A percentile compares a stretch with the other conserved stretches of the same genome.
These are phyloP conservation scores for Candida vaughaniae DNA, from an alignment of 805 yeast species.

Conservation along the genomic window DNA sequence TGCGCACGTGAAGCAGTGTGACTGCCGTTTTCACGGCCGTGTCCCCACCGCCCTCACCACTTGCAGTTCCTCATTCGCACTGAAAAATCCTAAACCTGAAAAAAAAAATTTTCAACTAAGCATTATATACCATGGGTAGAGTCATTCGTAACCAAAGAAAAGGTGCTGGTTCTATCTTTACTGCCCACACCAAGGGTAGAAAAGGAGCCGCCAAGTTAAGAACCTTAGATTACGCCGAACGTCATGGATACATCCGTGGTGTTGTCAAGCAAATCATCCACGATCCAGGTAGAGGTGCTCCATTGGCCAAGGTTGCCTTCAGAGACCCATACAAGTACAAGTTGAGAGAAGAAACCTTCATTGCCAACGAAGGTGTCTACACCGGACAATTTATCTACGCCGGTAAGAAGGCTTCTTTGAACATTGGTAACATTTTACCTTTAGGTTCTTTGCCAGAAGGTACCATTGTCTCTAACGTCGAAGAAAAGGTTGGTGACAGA, in stretches of 20 bases:
- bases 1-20: neutral
- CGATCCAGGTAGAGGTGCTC: constrained; percentile 99
- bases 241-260: constrained; percentile 99
- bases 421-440: constrained; percentile 96
- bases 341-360: constrained; percentile 96
- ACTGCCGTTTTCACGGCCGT: neutral
- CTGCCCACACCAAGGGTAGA: constrained; percentile 99
- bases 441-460: constrained; percentile 98
- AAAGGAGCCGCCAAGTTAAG: constrained; percentile 99
- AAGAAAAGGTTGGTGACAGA: constrained; percentile 99
- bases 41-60: neutral
- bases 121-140: constrained; percentile 68
- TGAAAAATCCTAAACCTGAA: no score
- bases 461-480: constrained; percentile 97
- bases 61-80: no score
- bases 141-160: constrained; percentile 99
- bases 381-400: constrained; percentile 99
- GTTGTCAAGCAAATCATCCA: constrained; percentile 97
- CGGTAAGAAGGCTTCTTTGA: constrained; percentile 97
- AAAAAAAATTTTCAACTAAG: constrained; percentile 1
- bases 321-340: constrained; percentile 99
- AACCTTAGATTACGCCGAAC: constrained; percentile 98
- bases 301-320: constrained; percentile 98
- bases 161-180: constrained; percentile 99
- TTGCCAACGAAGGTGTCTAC: constrained; percentile 99